Evolutionary conservation across 179 eudicot species (phyloP), one percentile per base, ranked within the genome.

Genomic region (Beta lomatogona): DNA sequence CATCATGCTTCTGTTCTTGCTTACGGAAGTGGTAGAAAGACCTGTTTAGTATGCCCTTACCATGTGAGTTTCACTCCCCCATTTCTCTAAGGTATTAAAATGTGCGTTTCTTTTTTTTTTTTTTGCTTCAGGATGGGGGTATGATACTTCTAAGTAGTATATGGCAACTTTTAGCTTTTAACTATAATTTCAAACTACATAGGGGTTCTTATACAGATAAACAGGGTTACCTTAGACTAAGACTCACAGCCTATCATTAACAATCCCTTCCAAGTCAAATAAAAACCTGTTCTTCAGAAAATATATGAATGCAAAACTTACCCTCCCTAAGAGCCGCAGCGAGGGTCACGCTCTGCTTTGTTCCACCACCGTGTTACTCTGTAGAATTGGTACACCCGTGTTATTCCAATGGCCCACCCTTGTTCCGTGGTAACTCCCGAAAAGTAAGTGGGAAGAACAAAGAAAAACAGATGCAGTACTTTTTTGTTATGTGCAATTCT

Each of bases 41-140:
- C 98, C 75, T 96, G 99, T 82, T 92, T 96, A 83, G 97, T 89
- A 22, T 96, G 98, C 89, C 99, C 99, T 69, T 96, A 96, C 82
- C 99, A 96, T 87, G 99, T 95, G 89, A 90, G 99, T 89, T 85
- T 44, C 57, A 65, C 5, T 44, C 8, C 8, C 54, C 14, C 69
- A 41, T 45, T 22, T 75, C 52, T 28, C 57, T 75, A n/a, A 36
- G 1, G 41, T 41, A 5, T 72, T 57, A 2, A 36, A 14, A 11
- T 12, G 18, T 52, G 18, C 57, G 2, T 25, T 25, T 25, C 28
- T 25, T 25, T 25, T 15, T 46, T 13, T 31, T 57, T 71, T 45
- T 11, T 22, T 11, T 0, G 5, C 54, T 41, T 21, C 11, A 6
- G 14, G 15, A 50, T 3, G 36, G 9, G 53, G 57, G 14, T 48